phyloP scores from a whole-genome alignment of 768 basidiomycete species.

The Termitomyces sp. region DNA sequence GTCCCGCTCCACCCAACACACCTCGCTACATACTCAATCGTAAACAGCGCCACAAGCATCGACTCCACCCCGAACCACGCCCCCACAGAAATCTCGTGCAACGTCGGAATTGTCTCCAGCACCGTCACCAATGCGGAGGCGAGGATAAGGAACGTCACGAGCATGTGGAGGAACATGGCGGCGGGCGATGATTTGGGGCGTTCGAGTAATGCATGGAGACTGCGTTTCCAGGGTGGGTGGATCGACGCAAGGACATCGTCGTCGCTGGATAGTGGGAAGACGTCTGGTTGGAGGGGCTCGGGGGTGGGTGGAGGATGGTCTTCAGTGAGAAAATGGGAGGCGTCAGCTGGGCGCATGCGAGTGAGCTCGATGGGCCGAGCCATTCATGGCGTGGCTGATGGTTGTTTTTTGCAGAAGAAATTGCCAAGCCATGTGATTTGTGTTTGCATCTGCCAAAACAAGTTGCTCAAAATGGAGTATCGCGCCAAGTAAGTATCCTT shows the following conservation, averaged over 20 bases:
- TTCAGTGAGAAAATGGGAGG: conserved; percentile 38
- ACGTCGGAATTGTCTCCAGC: conserved; percentile 73
- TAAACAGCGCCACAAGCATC: conserved; percentile 77
- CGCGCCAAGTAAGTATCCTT: too few relatives aligned
- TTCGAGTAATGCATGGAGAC: conserved; percentile 69
- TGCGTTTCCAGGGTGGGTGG: conserved; percentile 54
- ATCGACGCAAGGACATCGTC: conserved; percentile 28
- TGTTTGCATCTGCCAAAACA: too few relatives aligned
- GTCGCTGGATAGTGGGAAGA: conserved; percentile 34
- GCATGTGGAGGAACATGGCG: conserved; percentile 72
- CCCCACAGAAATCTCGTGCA: conserved; percentile 61
- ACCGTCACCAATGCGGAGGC: conserved; percentile 72
- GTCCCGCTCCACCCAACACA: conserved; percentile 71
- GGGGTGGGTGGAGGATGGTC: conserved; percentile 29
- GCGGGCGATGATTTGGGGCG: conserved; percentile 69
- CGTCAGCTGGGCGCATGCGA: conserved; percentile 19
- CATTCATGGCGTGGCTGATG: conserved; percentile 6
- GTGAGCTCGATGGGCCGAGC: conserved; percentile 21
- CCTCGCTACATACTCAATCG: conserved; percentile 74
- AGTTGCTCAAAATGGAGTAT: too few relatives aligned
- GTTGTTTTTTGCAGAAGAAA: too few relatives aligned
- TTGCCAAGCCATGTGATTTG: too few relatives aligned
- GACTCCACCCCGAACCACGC: conserved; percentile 90
- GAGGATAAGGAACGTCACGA: conserved; percentile 66
- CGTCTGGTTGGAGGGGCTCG: conserved; percentile 20